Evolutionary conservation across 352 stramenopile species (phyloP).

Genomic region (Globisporangium radiosum): DNA sequence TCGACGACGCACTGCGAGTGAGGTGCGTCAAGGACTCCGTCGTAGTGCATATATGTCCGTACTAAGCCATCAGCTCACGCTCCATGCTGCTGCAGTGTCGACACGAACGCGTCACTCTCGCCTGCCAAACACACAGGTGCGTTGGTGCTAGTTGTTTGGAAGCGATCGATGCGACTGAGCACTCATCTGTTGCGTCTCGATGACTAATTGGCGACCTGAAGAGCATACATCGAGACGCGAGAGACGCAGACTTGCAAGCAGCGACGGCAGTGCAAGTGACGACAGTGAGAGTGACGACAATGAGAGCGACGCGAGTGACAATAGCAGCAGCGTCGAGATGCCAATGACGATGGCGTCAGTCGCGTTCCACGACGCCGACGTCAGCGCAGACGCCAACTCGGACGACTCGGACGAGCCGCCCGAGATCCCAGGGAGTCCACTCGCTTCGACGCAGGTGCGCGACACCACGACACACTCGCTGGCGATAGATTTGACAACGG

Average conservation of each 20-base stretch:
- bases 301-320: constrained; percentile 13
- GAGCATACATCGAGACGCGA: neutral
- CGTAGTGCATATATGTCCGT: neutral
- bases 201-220: neutral
- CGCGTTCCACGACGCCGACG: constrained; percentile 5
- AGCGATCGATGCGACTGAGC: neutral
- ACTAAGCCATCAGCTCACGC: neutral
- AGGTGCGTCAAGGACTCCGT: constrained; percentile 22
- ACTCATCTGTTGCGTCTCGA: neutral
- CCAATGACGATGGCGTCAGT: constrained; percentile 5
- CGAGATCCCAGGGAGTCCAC: constrained; percentile 62
- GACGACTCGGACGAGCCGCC: constrained; percentile 47
- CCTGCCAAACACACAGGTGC: constrained; percentile 23
- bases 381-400: constrained; percentile 11
- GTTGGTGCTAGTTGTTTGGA: neutral
- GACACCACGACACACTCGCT: too few species aligned
- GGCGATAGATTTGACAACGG: too few species aligned
- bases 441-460: constrained; percentile 10
- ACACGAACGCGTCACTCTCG: constrained; percentile 39
- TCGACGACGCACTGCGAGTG: constrained; percentile 41
- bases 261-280: neutral
- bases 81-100: constrained; percentile 25
- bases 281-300: constrained; percentile 5
- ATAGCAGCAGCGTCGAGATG: constrained; percentile 13
- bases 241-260: constrained; percentile 8